Evolutionary conservation across 768 basidiomycete genomes (phyloP), one percentile per base, ranked within the genome.

Genomic region (Trametes gibbosa): DNA sequence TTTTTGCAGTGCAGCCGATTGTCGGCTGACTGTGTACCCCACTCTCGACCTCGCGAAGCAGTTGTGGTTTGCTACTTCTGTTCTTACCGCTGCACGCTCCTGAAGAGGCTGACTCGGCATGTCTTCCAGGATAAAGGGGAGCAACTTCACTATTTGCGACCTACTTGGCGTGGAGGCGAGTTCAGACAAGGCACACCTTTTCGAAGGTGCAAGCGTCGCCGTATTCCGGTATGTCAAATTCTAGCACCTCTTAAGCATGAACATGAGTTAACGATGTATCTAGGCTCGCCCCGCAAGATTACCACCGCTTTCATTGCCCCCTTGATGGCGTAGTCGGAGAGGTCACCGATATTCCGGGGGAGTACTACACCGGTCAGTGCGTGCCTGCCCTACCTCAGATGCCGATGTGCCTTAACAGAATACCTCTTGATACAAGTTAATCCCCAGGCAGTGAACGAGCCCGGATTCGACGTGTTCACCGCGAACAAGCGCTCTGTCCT

Each of bases 281-380:
- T 32, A 68, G 70, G 8, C 82, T 93, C 17, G 90, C 92, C 0
- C 92, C 90, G 0, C 80, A 84, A 9, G 90, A 92, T 68, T 92
- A 92, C 65, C 90, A 92, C 68, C 83, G 90, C 14, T 91, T 88
- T 79, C 89, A 90, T 62, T 81, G 81, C 34, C 87, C 88, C 14
- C 74, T 87, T 25, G 84, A 86, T 53, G 84, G 79, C 37, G 78
- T 75, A 12, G 69, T 86, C 19, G 72, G 77, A 10, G 76, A 79
- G 37, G 66, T 75, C 7, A 71, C 59, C 2, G 72, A 84, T 63
- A 75, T 85, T 4, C 75, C 78, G 0, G 84, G 85, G 2, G 75
- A 85, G 58, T 85, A 84, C 64, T 87, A 83, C 63, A 86, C 85
- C 1, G 84, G 81, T 83, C 39, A 52, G 74, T 55, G 0, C 32